Evolutionary conservation across 2,329 filamentous ascomycete species (phyloP).

Genomic region (Cladosporium sp.): DNA sequence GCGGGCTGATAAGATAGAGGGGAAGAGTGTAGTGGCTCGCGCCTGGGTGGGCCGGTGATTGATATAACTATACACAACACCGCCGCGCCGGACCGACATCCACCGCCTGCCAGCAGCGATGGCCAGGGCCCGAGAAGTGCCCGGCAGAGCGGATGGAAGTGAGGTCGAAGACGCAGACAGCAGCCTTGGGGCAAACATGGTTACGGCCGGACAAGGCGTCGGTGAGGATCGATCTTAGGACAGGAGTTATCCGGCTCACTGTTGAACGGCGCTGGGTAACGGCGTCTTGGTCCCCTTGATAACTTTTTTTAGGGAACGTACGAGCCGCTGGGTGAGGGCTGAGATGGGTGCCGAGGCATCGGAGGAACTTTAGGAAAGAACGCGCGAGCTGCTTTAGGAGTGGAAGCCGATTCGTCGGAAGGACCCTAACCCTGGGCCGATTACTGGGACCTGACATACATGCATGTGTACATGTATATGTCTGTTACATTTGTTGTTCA

Average conservation of each 20-base stretch:
- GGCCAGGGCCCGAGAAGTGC: not conserved
- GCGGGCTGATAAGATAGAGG: constrained; percentile 11
- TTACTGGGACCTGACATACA: not conserved
- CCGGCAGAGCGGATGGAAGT: constrained; percentile 11
- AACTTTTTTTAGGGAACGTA: constrained; percentile 1
- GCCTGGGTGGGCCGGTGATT: not conserved
- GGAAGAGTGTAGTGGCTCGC: not conserved
- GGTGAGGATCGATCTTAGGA: not conserved
- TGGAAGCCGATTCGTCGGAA: not conserved
- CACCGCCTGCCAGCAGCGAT: not conserved
- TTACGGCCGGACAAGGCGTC: constrained; percentile 8
- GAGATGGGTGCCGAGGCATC: constrained; percentile 5
- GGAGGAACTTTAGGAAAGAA: not conserved
- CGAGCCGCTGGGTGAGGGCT: not conserved
- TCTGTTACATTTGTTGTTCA: too few species aligned
- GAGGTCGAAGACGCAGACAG: constrained; percentile 8
- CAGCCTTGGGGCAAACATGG: constrained; percentile 11
- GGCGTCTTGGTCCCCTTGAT: not conserved
- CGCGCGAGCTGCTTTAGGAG: not conserved
- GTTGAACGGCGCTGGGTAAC: not conserved
- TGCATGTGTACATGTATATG: not conserved
- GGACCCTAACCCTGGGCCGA: not conserved
- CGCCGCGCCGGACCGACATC: constrained; percentile 1
- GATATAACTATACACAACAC: constrained; percentile 8
- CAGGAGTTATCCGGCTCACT: constrained; percentile 1